phyloP scores from a whole-genome alignment of 2,329 filamentous ascomycete species.

The Ophiostoma ulmi region DNA sequence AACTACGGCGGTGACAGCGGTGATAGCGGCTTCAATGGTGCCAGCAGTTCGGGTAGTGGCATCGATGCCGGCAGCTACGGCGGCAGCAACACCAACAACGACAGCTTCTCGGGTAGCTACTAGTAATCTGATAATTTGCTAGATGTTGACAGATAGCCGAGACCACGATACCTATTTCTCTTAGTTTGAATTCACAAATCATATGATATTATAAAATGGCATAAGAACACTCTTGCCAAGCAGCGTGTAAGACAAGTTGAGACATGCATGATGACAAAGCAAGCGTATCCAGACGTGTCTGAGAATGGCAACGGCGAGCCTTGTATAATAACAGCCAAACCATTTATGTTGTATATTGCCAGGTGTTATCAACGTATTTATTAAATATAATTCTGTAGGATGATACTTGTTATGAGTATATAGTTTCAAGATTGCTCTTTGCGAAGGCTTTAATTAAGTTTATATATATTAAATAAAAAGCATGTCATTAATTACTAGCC shows the following conservation, averaged over 20 bases:
- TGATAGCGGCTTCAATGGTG: slow-evolving; percentile 9
- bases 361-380: background rate
- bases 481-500: too few relatives aligned
- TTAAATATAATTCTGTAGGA: too few relatives aligned
- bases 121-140: background rate
- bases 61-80: slow-evolving; percentile 17
- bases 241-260: background rate
- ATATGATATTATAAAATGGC: background rate
- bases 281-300: background rate
- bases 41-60: slow-evolving; percentile 9
- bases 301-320: background rate
- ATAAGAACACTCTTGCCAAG: background rate
- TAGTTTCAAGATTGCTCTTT: too few relatives aligned
- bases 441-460: too few relatives aligned
- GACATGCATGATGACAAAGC: background rate
- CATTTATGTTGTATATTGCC: background rate
- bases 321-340: background rate
- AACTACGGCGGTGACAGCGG: slow-evolving; percentile 12
- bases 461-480: too few relatives aligned
- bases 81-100: slow-evolving; percentile 12
- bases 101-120: slow-evolving; percentile 14
- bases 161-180: slow-evolving; percentile 6
- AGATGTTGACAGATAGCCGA: background rate
- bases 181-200: background rate
- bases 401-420: too few relatives aligned